Base-by-base conservation (phyloP, 805 yeast species). In the Candida hungchunana region DNA sequence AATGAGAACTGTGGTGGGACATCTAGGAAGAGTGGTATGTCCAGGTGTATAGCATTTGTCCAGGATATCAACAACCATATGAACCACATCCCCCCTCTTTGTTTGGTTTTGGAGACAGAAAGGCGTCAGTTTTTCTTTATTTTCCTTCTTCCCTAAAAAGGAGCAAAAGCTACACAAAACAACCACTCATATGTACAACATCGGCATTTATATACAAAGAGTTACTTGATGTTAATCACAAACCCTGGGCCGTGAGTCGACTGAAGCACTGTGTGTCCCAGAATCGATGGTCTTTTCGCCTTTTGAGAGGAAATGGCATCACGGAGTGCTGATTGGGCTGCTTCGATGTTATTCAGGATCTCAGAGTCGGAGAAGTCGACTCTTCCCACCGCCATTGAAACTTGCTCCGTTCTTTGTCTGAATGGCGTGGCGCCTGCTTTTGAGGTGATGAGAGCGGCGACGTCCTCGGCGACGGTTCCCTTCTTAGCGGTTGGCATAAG, bases 401-500 rank as follows among this genome's bases (percentile, higher is more conserved):
- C 66, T 42, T 68, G 67, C 29, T 70, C 67, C 28, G 71, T 75
- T 49, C 71, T 73, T 62, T 88, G 95, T 67, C 84, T 84, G 69
- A 84, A 87, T 13, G 86, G 80, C 50, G 77, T 68, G 26, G 84
- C 73, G 20, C 93, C 93, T 29, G 77, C 62, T 32, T 78, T 75
- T 7, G 67, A 62, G 24, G 59, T 53, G 40, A 89, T 69, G 39
- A 81, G 62, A 7, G 59, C 58, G 15, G 63, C 64, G 20, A 87
- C 63, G 50, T 87, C 77, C n/a, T 75, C 73, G 1, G 82, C 65
- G 7, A 90, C 93, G 1, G 96, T 88, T 13, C 95, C 95, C 55
- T 79, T 82, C 64, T 87, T 88, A 11, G 74, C 79, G 29, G 74
- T 72, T 31, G 98, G 97, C 84, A 89, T 81, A 48, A 93, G 69